Percentiles rank a stretch among this genome's conserved stretches.
phyloP scores from a whole-genome alignment of 176 grass and related monocot genomes.

The Triticum turgidum region DNA sequence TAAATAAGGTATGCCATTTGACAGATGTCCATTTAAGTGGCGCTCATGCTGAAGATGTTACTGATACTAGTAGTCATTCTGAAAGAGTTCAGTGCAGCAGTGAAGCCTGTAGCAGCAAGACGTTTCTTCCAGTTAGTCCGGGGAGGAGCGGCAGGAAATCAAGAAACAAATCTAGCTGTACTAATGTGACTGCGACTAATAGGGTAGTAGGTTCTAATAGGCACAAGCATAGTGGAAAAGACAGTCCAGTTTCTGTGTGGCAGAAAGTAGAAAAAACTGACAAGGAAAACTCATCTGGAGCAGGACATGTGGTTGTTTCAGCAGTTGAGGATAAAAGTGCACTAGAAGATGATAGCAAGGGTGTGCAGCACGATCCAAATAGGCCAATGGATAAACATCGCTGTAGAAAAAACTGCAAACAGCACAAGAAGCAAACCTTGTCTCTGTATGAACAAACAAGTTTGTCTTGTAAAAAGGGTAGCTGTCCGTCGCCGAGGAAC shows the following conservation, averaged over 20 bases:
- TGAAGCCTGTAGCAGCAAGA: slow-evolving; percentile 43
- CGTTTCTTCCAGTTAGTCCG: slow-evolving; percentile 35
- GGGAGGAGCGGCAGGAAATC: slow-evolving; percentile 24
- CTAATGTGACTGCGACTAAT: slow-evolving; percentile 23
- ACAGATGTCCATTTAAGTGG: slow-evolving; percentile 3
- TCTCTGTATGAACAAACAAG: slow-evolving; percentile 19
- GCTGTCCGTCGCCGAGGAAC: slow-evolving; percentile 26
- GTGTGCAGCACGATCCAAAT: slow-evolving; percentile 21
- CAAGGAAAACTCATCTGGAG: slow-evolving; percentile 15
- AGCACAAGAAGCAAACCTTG: slow-evolving; percentile 33
- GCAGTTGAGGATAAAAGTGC: slow-evolving; percentile 25
- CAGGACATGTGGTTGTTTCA: slow-evolving; percentile 7
- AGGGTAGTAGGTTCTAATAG: slow-evolving; percentile 29
- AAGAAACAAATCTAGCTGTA: slow-evolving; percentile 29
- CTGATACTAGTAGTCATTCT: slow-evolving; percentile 27
- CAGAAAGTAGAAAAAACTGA: slow-evolving; percentile 54
- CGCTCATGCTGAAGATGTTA: slow-evolving; percentile 28
- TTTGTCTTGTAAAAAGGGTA: slow-evolving; percentile 31
- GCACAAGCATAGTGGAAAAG: slow-evolving; percentile 33
- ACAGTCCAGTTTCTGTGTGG: slow-evolving; percentile 40
- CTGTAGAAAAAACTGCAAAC: slow-evolving; percentile 31
- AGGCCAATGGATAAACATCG: slow-evolving; percentile 13
- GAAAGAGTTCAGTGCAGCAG: slow-evolving; percentile 46
- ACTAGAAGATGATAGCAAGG: slow-evolving; percentile 21
- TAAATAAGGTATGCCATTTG: neutral